Percentiles rank a stretch among this genome's conserved stretches.
These are phyloP conservation scores for Petrea volubilis DNA, from an alignment of 257 asterid species.

Conservation along the genomic window DNA sequence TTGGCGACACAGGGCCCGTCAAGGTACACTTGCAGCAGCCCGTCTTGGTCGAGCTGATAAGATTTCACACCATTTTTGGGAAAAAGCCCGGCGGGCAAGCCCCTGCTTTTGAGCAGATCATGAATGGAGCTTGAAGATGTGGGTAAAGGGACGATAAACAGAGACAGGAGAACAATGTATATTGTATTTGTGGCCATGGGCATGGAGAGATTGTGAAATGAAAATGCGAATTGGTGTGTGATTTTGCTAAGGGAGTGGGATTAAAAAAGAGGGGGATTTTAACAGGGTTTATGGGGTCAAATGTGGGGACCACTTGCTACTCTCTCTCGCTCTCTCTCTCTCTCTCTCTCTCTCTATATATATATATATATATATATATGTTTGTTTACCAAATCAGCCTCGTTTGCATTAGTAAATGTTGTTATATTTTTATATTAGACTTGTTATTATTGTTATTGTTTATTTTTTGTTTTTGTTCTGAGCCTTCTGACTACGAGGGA, in stretches of 20 bases:
- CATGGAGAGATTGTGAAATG: slow-evolving; percentile 5
- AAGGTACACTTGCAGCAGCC: slow-evolving; percentile 62
- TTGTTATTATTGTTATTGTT: too few relatives aligned
- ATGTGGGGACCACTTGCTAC: not conserved
- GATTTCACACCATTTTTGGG: slow-evolving; percentile 76
- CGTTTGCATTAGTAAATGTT: too few relatives aligned
- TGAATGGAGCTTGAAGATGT: slow-evolving; percentile 42
- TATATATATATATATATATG: too few relatives aligned
- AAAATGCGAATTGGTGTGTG: slow-evolving; percentile 24
- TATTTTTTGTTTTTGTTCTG: too few relatives aligned
- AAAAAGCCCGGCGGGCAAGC: slow-evolving; percentile 80
- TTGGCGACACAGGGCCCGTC: slow-evolving; percentile 79
- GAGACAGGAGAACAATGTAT: slow-evolving; percentile 20
- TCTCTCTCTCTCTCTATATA: too few relatives aligned
- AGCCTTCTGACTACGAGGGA: too few relatives aligned
- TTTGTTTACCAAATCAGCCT: too few relatives aligned
- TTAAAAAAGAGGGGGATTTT: not conserved
- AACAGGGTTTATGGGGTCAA: slow-evolving; percentile 7
- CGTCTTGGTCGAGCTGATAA: slow-evolving; percentile 50
- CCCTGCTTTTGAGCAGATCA: slow-evolving; percentile 68
- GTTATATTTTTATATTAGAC: too few relatives aligned
- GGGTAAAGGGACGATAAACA: slow-evolving; percentile 22
- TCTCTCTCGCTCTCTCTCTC: too few relatives aligned
- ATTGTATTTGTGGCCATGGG: not conserved
- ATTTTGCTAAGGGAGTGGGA: not conserved